Evolutionary conservation across 108 stramenopile genomes (phyloP).

Genomic region (Cyclotella atomus): DNA sequence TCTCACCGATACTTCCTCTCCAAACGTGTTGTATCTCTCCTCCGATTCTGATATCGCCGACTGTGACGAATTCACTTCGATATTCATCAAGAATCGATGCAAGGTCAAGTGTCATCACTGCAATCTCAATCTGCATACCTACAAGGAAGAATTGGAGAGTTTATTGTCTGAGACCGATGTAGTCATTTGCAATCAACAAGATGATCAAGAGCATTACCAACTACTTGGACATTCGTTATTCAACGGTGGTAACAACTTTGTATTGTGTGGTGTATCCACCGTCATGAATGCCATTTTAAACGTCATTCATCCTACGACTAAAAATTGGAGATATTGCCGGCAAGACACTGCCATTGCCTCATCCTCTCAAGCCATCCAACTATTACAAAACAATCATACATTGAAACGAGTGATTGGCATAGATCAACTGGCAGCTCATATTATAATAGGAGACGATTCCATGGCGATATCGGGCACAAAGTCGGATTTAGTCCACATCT

Average conservation of each 20-base stretch:
- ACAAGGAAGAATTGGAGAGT: not conserved
- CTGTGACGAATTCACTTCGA: not conserved
- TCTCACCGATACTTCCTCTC: not conserved
- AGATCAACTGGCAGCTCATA: conserved; percentile 14
- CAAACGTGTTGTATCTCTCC: conserved; percentile 10
- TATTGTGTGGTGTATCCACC: not conserved
- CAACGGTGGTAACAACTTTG: not conserved
- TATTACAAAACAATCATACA: not conserved
- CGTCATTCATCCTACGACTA: too few species aligned
- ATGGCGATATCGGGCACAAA: conserved; percentile 16
- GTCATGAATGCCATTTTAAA: not conserved
- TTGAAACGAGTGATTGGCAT: conserved; percentile 9
- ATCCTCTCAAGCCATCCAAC: not conserved
- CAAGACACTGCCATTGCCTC: not conserved
- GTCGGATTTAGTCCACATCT: not conserved
- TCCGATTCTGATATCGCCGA: not conserved
- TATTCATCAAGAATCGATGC: not conserved
- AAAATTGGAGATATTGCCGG: conserved; percentile 7
- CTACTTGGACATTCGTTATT: not conserved
- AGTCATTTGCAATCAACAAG: conserved; percentile 3
- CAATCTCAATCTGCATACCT: not conserved
- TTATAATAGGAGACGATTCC: not conserved
- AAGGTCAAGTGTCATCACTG: conserved; percentile 1
- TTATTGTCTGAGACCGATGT: not conserved
- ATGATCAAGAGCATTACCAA: not conserved